Evolutionary conservation across 345 rosid genomes (phyloP).

Genomic region (Arabis hirsuta): DNA sequence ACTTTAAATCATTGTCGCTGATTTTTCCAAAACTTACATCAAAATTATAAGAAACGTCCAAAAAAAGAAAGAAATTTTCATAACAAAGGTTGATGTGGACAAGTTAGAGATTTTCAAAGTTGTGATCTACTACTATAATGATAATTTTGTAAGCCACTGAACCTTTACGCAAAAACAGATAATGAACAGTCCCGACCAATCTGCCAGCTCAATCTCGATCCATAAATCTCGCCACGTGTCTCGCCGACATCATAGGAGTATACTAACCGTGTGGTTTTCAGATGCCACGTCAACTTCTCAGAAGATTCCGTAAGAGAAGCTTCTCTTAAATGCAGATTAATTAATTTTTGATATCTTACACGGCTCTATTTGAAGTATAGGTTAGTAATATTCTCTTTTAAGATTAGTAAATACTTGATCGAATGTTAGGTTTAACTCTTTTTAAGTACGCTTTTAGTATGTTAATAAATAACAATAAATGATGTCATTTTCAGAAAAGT

Average conservation of each 20-base stretch:
- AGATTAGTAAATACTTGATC: constrained; percentile 7
- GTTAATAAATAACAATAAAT: background rate
- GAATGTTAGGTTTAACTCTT: background rate
- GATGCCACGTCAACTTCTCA: background rate
- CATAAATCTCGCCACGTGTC: constrained; percentile 33
- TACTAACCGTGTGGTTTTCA: constrained; percentile 34
- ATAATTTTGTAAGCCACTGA: constrained; percentile 34
- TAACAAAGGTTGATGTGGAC: constrained; percentile 30
- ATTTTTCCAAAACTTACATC: constrained; percentile 22
- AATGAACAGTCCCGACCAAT: constrained; percentile 36
- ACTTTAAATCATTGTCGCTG: constrained; percentile 30
- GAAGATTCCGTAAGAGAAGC: constrained; percentile 10
- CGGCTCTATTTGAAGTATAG: background rate
- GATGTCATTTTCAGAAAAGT: background rate
- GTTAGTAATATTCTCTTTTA: background rate
- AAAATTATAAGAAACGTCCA: constrained; percentile 40
- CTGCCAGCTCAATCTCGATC: constrained; percentile 35
- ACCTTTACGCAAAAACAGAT: constrained; percentile 15
- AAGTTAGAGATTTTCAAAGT: constrained; percentile 19
- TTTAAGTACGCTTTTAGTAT: background rate
- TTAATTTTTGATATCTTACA: background rate
- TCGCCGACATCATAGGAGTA: constrained; percentile 34
- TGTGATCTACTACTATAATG: background rate
- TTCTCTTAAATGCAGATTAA: background rate
- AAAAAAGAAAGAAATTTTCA: constrained; percentile 14